phyloP scores from a whole-genome alignment of 2,329 filamentous ascomycete species.

The Pseudogymnoascus sp. region DNA sequence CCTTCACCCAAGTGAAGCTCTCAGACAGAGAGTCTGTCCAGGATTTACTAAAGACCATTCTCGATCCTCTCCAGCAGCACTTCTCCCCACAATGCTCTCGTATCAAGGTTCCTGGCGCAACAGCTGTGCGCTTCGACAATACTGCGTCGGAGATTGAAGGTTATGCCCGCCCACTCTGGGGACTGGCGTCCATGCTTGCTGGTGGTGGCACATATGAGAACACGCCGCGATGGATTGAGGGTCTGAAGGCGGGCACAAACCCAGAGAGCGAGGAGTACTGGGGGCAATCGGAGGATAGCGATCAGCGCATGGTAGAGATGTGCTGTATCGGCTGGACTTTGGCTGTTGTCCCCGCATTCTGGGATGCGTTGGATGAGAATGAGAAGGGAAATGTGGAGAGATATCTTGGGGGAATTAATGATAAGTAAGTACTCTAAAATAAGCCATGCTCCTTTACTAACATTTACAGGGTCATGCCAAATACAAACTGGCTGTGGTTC shows the following conservation, averaged over 20 bases:
- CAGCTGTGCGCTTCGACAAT: conserved; percentile 70
- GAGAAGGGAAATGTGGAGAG: conserved; percentile 59
- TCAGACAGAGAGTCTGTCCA: conserved; percentile 49
- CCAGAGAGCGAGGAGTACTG: conserved; percentile 65
- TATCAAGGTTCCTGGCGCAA: conserved; percentile 59
- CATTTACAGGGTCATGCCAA: conserved; percentile 57
- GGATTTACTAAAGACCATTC: conserved; percentile 51
- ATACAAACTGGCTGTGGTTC: conserved; percentile 70
- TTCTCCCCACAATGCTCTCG: conserved; percentile 61
- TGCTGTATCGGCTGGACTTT: conserved; percentile 70
- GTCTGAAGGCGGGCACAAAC: conserved; percentile 63
- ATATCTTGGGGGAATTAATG: conserved; percentile 70
- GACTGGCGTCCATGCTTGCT: conserved; percentile 60
- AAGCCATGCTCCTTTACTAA: conserved; percentile 22
- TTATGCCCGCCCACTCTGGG: conserved; percentile 69
- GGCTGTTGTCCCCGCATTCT: conserved; percentile 48
- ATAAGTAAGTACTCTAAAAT: conserved; percentile 52
- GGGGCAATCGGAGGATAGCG: conserved; percentile 67
- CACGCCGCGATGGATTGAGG: conserved; percentile 60
- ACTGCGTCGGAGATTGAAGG: conserved; percentile 71
- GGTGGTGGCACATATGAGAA: conserved; percentile 59
- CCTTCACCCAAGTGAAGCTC: conserved; percentile 46
- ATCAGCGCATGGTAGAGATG: conserved; percentile 81
- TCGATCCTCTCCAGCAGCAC: conserved; percentile 64
- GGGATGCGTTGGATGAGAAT: conserved; percentile 51